A percentile compares a stretch with the other conserved stretches of the same genome.
Evolutionary conservation across 2,329 filamentous ascomycete species (phyloP).

Genomic region (Stachybotrys echinatus): DNA sequence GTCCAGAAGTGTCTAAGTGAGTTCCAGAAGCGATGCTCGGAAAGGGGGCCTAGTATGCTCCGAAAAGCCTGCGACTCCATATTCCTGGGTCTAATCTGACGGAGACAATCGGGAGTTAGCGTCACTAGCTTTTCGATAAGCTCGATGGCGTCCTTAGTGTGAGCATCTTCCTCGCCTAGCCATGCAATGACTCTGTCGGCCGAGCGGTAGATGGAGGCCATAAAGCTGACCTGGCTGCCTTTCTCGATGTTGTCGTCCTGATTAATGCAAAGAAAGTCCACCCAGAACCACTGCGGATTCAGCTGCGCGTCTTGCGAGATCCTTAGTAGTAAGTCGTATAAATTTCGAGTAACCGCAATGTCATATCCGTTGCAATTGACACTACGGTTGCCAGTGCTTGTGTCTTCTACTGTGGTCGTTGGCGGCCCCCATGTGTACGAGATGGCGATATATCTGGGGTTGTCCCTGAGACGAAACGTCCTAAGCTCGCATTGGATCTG

Average conservation of each 20-base stretch:
- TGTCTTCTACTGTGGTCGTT: background rate
- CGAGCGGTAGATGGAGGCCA: slow-evolving; percentile 1
- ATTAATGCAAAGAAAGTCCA: background rate
- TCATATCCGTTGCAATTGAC: background rate
- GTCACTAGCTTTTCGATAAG: background rate
- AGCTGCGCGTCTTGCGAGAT: background rate
- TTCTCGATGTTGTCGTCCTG: slow-evolving; percentile 3
- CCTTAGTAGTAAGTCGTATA: background rate
- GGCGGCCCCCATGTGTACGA: background rate
- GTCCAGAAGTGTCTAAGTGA: background rate
- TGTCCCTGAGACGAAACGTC: background rate
- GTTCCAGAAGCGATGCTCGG: background rate
- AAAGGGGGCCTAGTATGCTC: background rate
- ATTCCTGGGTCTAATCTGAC: background rate
- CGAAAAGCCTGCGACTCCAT: background rate
- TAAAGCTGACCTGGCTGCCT: slow-evolving; percentile 2
- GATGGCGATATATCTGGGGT: background rate
- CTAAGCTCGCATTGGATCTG: background rate
- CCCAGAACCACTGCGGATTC: background rate
- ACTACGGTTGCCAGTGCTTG: background rate
- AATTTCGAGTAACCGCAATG: background rate
- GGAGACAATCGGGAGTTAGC: background rate
- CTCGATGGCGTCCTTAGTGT: background rate
- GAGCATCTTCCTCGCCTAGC: slow-evolving; percentile 1
- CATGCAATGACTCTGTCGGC: background rate